These are phyloP conservation scores for Torulaspora delbrueckii DNA, from an alignment of 805 yeast genomes.

Conservation along the genomic window DNA sequence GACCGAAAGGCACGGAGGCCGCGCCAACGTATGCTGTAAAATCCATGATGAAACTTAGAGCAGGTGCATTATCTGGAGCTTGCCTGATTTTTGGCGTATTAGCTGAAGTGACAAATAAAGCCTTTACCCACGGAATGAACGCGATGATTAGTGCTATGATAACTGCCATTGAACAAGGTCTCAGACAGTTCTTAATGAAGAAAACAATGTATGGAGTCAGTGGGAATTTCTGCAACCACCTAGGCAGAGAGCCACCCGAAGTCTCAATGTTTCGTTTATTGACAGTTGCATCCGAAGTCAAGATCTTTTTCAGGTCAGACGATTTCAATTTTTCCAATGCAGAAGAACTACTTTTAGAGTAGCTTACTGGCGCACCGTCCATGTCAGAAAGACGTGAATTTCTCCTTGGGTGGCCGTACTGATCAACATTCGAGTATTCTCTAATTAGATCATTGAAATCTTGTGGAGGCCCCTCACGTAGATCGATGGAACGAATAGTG, in stretches of 20 bases:
- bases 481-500: constrained; percentile 22
- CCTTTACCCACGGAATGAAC: constrained; percentile 85
- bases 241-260: constrained; percentile 31
- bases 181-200: constrained; percentile 49
- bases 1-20: constrained; percentile 88
- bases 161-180: constrained; percentile 72
- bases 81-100: constrained; percentile 46
- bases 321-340: constrained; percentile 16
- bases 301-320: background rate
- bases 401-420: constrained; percentile 29
- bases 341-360: constrained; percentile 2
- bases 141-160: constrained; percentile 60
- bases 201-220: constrained; percentile 31
- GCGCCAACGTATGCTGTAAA: constrained; percentile 72
- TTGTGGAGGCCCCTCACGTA: constrained; percentile 40
- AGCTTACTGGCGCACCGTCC: constrained; percentile 3
- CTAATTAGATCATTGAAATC: constrained; percentile 43
- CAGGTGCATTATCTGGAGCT: constrained; percentile 87
- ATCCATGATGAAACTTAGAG: constrained; percentile 82
- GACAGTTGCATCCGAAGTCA: constrained; percentile 35
- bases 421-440: constrained; percentile 41
- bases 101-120: constrained; percentile 53
- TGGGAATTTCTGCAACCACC: constrained; percentile 27
- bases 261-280: constrained; percentile 29
- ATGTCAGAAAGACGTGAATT: constrained; percentile 9